These are phyloP conservation scores for Petunia hybrid DNA, from an alignment of 305 asterid genomes.

Conservation along the genomic window DNA sequence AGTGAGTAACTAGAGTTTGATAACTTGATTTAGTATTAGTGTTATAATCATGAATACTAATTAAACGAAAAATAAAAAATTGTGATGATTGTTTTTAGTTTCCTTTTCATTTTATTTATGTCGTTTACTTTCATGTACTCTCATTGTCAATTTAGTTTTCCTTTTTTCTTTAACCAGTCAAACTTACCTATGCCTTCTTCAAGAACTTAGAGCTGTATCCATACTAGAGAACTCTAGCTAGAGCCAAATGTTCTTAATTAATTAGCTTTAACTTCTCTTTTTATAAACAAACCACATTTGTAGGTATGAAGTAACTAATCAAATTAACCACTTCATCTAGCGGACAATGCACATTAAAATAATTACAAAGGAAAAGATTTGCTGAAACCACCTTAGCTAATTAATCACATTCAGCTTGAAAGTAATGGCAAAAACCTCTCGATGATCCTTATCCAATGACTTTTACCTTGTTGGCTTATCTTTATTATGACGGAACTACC, in stretches of 20 bases:
- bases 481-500: too few relatives aligned
- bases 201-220: not conserved
- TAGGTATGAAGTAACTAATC: not conserved
- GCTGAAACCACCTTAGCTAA: too few relatives aligned
- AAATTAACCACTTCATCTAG: not conserved
- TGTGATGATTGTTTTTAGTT: too few relatives aligned
- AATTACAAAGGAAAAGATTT: not conserved
- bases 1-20: too few relatives aligned
- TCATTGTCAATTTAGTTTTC: not conserved
- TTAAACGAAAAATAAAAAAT: too few relatives aligned
- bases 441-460: not conserved
- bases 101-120: too few relatives aligned
- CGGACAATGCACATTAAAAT: not conserved
- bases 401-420: too few relatives aligned
- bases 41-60: too few relatives aligned
- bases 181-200: not conserved
- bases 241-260: not conserved
- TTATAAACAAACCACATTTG: not conserved
- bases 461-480: not conserved
- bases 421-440: not conserved
- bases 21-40: too few relatives aligned
- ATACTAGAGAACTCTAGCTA: not conserved
- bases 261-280: not conserved
- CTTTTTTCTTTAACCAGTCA: not conserved
- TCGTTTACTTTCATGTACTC: not conserved